Base-by-base conservation (phyloP, 495 filamentous ascomycete genomes). In the Tuber aestivum region DNA sequence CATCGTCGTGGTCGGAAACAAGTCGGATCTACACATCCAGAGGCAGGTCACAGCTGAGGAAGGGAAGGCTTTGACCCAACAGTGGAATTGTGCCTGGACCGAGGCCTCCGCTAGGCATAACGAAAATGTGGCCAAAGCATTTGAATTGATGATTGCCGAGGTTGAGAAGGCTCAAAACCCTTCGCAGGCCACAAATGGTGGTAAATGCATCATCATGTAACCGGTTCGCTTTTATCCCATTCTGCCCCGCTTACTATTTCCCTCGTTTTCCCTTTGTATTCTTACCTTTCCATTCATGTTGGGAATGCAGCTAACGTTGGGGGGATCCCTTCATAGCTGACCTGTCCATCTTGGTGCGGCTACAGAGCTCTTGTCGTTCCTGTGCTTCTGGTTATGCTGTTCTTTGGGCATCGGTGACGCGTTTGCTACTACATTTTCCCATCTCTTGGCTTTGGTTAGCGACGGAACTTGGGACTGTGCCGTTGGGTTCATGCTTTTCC, bases 111-210 rank as follows among this genome's bases (percentile, higher is more conserved):
- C 95, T 38, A 89, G 95, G 70, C 93, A 95, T 84, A 92, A 97
- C 83, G 92, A 93, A 87, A 97, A 98, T 84, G 96, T 99, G 40
- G 86, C 85, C 76, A 94, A 93, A 83, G 92, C 95, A 14, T 99
- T 99, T 83, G 95, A 98, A 84, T 87, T 96, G 72, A 92, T 98
- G 86, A 94, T 99, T 80, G 92, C 89, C 65, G 91, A 98, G 86
- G 92, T 99, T 75, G 96, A 99, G 86, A 97, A 97, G 85, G 89
- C 89, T 7, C 93, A 97, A 85, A 97, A 97, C 84, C 95, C 96
- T 3, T 89, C 88, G 72, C 92, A 96, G 86, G 91, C 93, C 0
- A 84, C 93, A 16, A 91, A 90, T 44, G 91, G 89, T 20, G 90
- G 89, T 72, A 97, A 94, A 84, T 99, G 95, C 82, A 77, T 82